Evolutionary conservation across 2,329 filamentous ascomycete species (phyloP), one percentile per base, ranked within the genome.

Genomic region (Rosellinia necatrix): DNA sequence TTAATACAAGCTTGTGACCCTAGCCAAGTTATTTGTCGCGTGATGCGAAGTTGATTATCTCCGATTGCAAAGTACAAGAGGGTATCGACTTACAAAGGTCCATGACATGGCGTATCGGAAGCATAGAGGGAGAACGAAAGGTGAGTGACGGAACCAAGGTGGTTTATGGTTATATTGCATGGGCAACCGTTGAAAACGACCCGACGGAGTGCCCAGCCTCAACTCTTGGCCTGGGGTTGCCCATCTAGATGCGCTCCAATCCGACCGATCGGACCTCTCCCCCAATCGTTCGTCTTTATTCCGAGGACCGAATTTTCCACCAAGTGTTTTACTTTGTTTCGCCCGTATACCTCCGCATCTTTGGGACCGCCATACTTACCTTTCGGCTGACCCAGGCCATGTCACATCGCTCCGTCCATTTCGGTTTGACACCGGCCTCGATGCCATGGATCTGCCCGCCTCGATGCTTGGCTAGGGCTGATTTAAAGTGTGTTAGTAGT

Each of bases 211-310:
- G n/a, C n/a, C n/a, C n/a, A n/a, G n/a, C n/a, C 30, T 30, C 22
- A n/a, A 15, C 7, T 49, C 52, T 56, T 56, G 41, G 53, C 41
- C 41, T 5, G 25, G 21, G 32, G 34, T 27, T 21, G 10, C 17
- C 6, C 21, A 25, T 22, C 19, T 25, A 43, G 29, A 48, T 56
- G 53, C 48, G 48, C 48, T 24, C 48, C 53, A 56, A 42, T 52
- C 43, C 35, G 12, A 34, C 7, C 13, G 21, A 24, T 19, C 29
- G n/a, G 25, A 30, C 2, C 24, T 25, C 29, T 35, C n/a, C 13
- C 5, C 32, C 25, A 10, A 27, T 15, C 48, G 35, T 19, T 6
- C 25, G 17, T 21, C 13, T 32, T 48, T 56, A 35, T 10, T 40
- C 25, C 34, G 40, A 47, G 8, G 4, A 13, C 35, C 53, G 40